Conservation (phyloP, 2,329 filamentous ascomycete species). For the Microdochium paspali region DNA sequence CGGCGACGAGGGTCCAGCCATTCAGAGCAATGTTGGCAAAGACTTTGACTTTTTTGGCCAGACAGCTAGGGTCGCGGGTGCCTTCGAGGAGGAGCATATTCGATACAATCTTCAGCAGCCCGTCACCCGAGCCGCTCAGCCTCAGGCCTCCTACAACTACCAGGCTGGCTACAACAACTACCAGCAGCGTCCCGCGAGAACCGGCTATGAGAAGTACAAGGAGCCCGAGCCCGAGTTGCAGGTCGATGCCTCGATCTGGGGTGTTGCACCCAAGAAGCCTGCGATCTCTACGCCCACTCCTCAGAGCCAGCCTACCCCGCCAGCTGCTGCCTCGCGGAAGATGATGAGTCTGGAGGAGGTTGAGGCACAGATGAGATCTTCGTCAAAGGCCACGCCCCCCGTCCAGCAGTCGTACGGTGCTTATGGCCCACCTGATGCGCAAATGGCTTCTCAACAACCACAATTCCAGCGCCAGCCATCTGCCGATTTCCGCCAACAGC, state of each 20-base stretch:
- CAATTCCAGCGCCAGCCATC: conserved; percentile 18
- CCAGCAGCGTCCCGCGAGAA: conserved; percentile 55
- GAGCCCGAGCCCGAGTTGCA: conserved; percentile 72
- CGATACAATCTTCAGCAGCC: conserved; percentile 71
- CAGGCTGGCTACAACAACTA: conserved; percentile 16
- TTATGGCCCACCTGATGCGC: conserved; percentile 10
- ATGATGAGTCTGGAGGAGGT: conserved; percentile 96
- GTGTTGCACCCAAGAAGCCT: conserved; percentile 56
- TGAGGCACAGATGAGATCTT: conserved; percentile 79
- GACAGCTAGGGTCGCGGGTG: conserved; percentile 77
- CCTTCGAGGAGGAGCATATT: conserved; percentile 84
- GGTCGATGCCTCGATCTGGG: conserved; percentile 91
- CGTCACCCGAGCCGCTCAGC: conserved; percentile 30
- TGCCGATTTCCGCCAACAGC: conserved; percentile 16
- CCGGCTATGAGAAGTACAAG: conserved; percentile 87
- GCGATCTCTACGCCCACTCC: conserved; percentile 10
- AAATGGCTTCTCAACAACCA: conserved; percentile 11
- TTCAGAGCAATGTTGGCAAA: conserved; percentile 56
- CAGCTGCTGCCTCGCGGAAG: conserved; percentile 48
- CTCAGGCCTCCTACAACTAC: conserved; percentile 25
- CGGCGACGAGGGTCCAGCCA: conserved; percentile 29
- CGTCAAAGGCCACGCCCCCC: conserved; percentile 39
- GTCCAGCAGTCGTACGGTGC: conserved; percentile 19
- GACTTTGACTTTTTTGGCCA: conserved; percentile 97
- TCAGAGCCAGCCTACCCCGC: conserved; percentile 6